Base-by-base conservation (phyloP, 2,329 filamentous ascomycete species). In the Hymenoscyphus fraxineus region DNA sequence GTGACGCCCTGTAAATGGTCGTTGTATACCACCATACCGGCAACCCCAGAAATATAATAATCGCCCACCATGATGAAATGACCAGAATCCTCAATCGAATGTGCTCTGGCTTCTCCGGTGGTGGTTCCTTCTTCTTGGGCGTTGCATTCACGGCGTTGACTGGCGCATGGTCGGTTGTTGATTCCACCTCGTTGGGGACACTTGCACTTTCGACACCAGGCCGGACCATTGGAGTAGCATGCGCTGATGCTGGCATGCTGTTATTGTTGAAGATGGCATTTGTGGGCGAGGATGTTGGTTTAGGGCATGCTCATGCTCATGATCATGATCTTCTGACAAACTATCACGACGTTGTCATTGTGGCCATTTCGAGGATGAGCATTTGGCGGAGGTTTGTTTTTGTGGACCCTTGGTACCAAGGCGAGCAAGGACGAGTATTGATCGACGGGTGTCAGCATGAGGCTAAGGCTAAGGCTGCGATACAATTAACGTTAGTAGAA, bases 21-120 rank as follows among this genome's bases (percentile, higher is more conserved):
- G 95, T 99, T 0, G 95, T 98, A 76, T 88, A 88, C 88, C 92
- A 96, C 95, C 95, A 99, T 84, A 96, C 89, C 64, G 95, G 95
- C 69, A 99, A 77, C 2, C 95, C 95, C 6, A 99, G 79, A 38
- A 89, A 84, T 6, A 96, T 76, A 6, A 96, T 91, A 44, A 98
- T 87, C 5, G 87, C 80, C 95, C 95, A 99, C 77, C 97, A 98
- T 9, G 94, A 94, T 67, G 91, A 76, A 67, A 99, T 88, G 60
- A 98, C 89, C 67, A 82, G 82, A 58, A 86, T 85, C 62, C 95
- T 88, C 64, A 89, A 85, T 74, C 85, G 85, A 60, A 89, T 81
- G 68, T 89, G 87, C 69, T 88, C 83, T 22, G 84, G 79, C 68
- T 86, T 89, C 80, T 98, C 93, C 38, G 92, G 88, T 44, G 93